phyloP scores from a whole-genome alignment of 2,329 filamentous ascomycete genomes.

The Meredithiella fracta region DNA sequence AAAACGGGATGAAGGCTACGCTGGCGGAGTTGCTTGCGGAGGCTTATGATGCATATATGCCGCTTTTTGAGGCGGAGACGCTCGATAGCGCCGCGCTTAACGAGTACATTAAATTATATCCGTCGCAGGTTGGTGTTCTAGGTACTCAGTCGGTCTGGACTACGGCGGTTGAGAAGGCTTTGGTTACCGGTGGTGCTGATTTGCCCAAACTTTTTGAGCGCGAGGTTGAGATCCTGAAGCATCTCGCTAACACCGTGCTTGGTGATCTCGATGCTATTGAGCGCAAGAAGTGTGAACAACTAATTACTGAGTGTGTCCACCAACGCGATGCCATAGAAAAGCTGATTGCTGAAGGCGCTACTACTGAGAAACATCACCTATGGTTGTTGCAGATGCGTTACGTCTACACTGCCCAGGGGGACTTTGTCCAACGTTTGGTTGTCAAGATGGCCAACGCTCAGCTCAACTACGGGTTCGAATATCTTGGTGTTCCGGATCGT shows the following conservation, averaged over 20 bases:
- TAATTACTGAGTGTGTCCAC: conserved; percentile 97
- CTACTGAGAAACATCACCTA: conserved; percentile 61
- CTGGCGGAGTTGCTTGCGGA: conserved; percentile 81
- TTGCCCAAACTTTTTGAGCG: conserved; percentile 58
- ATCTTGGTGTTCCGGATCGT: conserved; percentile 87
- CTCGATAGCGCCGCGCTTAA: conserved; percentile 57
- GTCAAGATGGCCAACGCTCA: conserved; percentile 96
- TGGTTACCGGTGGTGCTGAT: conserved; percentile 53
- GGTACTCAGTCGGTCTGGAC: conserved; percentile 93
- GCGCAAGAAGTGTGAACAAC: conserved; percentile 92
- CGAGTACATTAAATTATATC: conserved; percentile 68
- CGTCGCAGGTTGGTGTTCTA: conserved; percentile 88
- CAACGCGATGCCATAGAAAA: conserved; percentile 88
- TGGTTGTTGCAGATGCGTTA: conserved; percentile 98
- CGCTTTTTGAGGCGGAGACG: conserved; percentile 54
- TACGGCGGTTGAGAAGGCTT: conserved; percentile 60
- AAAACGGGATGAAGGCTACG: conserved; percentile 84
- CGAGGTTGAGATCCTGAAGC: conserved; percentile 67
- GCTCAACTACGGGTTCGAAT: conserved; percentile 94
- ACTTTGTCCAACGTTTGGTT: conserved; percentile 63
- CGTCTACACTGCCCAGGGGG: conserved; percentile 62
- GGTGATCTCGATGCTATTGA: conserved; percentile 74
- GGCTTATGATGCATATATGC: conserved; percentile 65
- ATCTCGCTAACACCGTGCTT: conserved; percentile 77
- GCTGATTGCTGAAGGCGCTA: conserved; percentile 59